Evolutionary conservation across 768 basidiomycete species (phyloP).

Genomic region (Porpolomopsis calyptriformis): DNA sequence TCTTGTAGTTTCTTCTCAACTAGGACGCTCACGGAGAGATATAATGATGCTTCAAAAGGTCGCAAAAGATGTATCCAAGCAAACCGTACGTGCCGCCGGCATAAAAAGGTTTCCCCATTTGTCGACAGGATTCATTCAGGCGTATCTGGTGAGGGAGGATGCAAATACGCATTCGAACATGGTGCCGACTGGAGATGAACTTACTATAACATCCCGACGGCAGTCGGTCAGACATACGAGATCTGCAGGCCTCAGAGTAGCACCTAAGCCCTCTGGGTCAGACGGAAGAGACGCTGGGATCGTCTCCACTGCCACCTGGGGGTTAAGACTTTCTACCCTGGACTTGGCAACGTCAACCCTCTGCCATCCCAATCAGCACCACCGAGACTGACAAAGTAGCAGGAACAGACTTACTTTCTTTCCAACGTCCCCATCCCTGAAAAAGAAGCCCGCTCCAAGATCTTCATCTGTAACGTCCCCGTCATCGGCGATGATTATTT

Average conservation of each 20-base stretch:
- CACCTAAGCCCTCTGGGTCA: slow-evolving; percentile 42
- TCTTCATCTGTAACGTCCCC: slow-evolving; percentile 73
- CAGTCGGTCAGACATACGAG: slow-evolving; percentile 83
- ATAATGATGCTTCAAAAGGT: slow-evolving; percentile 79
- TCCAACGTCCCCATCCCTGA: slow-evolving; percentile 87
- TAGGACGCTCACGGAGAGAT: slow-evolving; percentile 60
- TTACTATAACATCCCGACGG: slow-evolving; percentile 58
- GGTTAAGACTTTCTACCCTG: slow-evolving; percentile 84
- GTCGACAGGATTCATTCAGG: slow-evolving; percentile 73
- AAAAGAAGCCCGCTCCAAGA: slow-evolving; percentile 88
- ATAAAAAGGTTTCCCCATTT: slow-evolving; percentile 70
- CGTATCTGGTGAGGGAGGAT: slow-evolving; percentile 39
- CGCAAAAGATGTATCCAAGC: slow-evolving; percentile 89
- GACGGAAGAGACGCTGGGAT: slow-evolving; percentile 40
- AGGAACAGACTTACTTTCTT: slow-evolving; percentile 49
- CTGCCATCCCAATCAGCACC: slow-evolving; percentile 30
- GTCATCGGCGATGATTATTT: slow-evolving; percentile 73
- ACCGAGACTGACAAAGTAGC: slow-evolving; percentile 7
- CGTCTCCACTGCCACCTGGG: slow-evolving; percentile 75
- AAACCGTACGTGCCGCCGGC: slow-evolving; percentile 88
- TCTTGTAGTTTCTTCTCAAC: slow-evolving; percentile 1
- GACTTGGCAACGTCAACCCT: slow-evolving; percentile 76
- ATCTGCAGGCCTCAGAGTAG: slow-evolving; percentile 58
- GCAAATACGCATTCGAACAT: slow-evolving; percentile 2
- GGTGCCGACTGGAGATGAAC: slow-evolving; percentile 21